Evolutionary conservation across 495 filamentous ascomycete genomes (phyloP).

Genomic region (Lindgomyces ingoldianus): DNA sequence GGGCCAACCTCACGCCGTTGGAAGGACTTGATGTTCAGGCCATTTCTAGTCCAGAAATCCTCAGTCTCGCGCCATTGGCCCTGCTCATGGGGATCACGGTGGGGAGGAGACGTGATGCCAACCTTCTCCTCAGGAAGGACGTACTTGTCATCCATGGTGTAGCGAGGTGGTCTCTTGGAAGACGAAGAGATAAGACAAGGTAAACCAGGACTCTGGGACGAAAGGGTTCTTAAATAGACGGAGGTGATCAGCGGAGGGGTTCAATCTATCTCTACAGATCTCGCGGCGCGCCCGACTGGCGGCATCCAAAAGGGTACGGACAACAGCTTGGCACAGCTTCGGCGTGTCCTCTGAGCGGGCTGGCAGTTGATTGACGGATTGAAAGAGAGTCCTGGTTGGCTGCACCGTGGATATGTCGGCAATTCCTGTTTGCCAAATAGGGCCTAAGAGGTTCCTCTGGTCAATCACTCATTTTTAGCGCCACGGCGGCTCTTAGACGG

Average conservation of each 20-base stretch:
- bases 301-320: constrained; percentile 10
- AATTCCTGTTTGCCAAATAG: not conserved
- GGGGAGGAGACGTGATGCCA: not conserved
- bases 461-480: not conserved
- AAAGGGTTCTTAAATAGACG: constrained; percentile 16
- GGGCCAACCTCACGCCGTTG: constrained; percentile 30
- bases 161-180: not conserved
- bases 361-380: constrained; percentile 7
- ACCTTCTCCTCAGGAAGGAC: constrained; percentile 22
- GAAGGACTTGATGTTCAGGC: constrained; percentile 39
- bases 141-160: constrained; percentile 14
- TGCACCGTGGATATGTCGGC: not conserved
- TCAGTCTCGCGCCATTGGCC: constrained; percentile 13
- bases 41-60: constrained; percentile 39
- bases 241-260: constrained; percentile 21
- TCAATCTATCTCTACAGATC: constrained; percentile 15
- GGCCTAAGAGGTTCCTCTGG: not conserved
- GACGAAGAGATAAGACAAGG: not conserved
- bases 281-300: constrained; percentile 28
- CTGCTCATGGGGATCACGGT: not conserved
- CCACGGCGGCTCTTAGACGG: constrained; percentile 13
- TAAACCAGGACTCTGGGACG: constrained; percentile 11
- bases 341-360: not conserved
- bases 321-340: constrained; percentile 16
- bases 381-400: constrained; percentile 20